Percentiles rank a stretch among this genome's conserved stretches.
Conservation (phyloP, 225 moss, liverwort and hornwort genomes). For the Neckera pumila region DNA sequence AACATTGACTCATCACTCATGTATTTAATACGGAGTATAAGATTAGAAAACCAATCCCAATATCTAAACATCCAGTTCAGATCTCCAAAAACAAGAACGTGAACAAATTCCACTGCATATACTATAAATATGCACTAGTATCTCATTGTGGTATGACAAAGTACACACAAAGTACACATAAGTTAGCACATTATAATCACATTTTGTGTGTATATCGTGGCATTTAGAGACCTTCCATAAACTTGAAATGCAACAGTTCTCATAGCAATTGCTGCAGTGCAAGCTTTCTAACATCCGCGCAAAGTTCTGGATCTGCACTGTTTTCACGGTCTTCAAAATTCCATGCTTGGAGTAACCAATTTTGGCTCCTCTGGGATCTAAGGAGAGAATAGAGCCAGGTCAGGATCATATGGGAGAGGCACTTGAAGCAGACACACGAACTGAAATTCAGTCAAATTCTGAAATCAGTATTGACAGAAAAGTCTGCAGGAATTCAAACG, state of each 20-base stretch:
- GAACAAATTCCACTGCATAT: not conserved
- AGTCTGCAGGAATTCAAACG: not conserved
- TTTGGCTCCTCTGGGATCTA: no score
- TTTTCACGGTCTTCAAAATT: not conserved
- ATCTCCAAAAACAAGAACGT: not conserved
- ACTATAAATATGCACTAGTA: not conserved
- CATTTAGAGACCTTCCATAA: not conserved
- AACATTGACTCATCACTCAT: not conserved
- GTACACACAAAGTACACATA: not conserved
- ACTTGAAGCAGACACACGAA: not conserved
- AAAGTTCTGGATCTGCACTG: not conserved
- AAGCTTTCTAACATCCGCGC: not conserved
- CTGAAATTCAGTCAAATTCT: not conserved
- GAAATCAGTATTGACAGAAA: not conserved
- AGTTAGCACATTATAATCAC: not conserved
- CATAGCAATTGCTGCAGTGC: not conserved
- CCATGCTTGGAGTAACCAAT: not conserved
- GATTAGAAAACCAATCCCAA: not conserved
- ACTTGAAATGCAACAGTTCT: not conserved
- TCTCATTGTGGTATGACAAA: not conserved
- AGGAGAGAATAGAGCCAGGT: not conserved
- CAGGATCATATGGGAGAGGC: not conserved
- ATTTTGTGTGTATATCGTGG: no score
- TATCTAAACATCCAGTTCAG: not conserved
- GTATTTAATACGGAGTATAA: not conserved